phyloP scores from a whole-genome alignment of 23 red algal genomes.

The Agarophyton chilense region DNA sequence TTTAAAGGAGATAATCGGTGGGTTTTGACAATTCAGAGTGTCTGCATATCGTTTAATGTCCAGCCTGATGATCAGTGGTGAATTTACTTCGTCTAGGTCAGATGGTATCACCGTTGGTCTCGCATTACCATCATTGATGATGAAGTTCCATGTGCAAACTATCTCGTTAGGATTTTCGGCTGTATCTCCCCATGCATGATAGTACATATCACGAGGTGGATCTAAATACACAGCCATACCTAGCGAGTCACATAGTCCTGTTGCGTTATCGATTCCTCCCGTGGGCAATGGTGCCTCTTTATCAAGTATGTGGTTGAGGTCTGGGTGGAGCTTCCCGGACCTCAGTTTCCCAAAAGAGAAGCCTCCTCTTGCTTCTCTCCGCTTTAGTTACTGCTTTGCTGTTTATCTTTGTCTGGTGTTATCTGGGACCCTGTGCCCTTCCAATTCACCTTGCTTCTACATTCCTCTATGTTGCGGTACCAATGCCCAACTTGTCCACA shows the following conservation, averaged over 20 bases:
- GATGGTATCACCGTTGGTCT: slow-evolving; percentile 3
- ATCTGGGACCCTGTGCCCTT: no score
- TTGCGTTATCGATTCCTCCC: slow-evolving; percentile 26
- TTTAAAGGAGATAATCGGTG: neutral
- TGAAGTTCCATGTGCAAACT: slow-evolving; percentile 24
- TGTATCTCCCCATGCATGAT: slow-evolving; percentile 7
- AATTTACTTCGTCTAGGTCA: neutral
- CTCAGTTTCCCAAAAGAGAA: neutral
- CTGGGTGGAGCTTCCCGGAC: neutral
- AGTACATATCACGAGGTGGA: slow-evolving; percentile 3
- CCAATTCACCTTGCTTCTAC: neutral
- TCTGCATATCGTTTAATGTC: slow-evolving; percentile 16
- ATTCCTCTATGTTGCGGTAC: neutral
- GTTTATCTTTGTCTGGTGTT: neutral
- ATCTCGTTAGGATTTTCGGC: slow-evolving; percentile 15
- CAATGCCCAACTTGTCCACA: neutral
- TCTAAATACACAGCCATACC: slow-evolving; percentile 20
- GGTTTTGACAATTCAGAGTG: neutral
- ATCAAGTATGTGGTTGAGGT: slow-evolving; percentile 31
- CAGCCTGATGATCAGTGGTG: slow-evolving; percentile 26
- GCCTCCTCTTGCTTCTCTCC: no score
- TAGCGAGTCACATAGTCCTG: slow-evolving; percentile 22
- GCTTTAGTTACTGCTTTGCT: no score
- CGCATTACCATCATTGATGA: neutral
- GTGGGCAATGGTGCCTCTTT: slow-evolving; percentile 29